Percentiles rank a stretch among this genome's conserved stretches.
Evolutionary conservation across 805 yeast genomes (phyloP).

Genomic region (Candida ovalis): DNA sequence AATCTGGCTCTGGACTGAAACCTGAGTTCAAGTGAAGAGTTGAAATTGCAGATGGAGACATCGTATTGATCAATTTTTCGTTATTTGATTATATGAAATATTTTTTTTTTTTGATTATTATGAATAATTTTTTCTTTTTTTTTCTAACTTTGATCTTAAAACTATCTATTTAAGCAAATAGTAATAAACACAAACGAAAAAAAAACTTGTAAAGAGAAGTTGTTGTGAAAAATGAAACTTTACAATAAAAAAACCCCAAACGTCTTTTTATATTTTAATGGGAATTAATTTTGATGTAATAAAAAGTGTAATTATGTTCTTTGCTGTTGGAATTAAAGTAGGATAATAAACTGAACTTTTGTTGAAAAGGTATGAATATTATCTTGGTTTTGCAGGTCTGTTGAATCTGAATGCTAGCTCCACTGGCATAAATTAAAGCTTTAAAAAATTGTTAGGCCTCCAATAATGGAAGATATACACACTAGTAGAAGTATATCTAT

Average conservation of each 20-base stretch:
- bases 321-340: not conserved
- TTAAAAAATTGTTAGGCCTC: too few relatives aligned
- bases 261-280: conserved; percentile 6
- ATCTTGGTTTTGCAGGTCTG: conserved; percentile 34
- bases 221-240: conserved; percentile 5
- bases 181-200: conserved; percentile 22
- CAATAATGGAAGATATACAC: not conserved
- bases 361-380: conserved; percentile 14
- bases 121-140: conserved; percentile 10
- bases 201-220: conserved; percentile 20
- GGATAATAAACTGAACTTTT: not conserved
- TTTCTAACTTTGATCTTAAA: conserved; percentile 17
- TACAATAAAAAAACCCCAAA: conserved; percentile 29
- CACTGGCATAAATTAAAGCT: conserved; percentile 22
- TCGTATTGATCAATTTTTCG: too few relatives aligned
- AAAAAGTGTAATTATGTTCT: not conserved
- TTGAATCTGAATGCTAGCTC: conserved; percentile 29
- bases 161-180: not conserved
- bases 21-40: conserved; percentile 9
- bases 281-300: not conserved
- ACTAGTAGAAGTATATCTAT: not conserved
- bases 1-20: conserved; percentile 23
- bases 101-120: conserved; percentile 11
- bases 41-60: conserved; percentile 6
- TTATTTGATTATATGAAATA: not conserved